Conservation (phyloP, 2,329 filamentous ascomycete genomes). For the Neocucurbitaria cava region DNA sequence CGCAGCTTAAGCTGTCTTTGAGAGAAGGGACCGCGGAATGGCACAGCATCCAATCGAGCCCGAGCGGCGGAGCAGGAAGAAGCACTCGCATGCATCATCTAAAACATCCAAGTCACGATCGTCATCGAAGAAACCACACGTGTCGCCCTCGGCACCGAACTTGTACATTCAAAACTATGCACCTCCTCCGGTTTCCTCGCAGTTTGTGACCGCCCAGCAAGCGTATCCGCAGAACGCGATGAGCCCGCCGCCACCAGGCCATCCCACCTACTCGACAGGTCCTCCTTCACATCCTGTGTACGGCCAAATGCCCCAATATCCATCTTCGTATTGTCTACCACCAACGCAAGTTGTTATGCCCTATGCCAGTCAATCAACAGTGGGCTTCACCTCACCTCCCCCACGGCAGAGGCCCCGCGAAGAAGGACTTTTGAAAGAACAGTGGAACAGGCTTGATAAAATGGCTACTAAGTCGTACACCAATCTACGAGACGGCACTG, state of each 20-base stretch:
- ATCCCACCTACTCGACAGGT: constrained; percentile 18
- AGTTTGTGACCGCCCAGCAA: constrained; percentile 14
- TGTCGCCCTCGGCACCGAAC: constrained; percentile 18
- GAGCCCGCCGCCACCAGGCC: constrained; percentile 12
- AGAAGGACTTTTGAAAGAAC: constrained; percentile 31
- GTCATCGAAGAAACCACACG: constrained; percentile 18
- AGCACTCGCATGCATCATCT: constrained; percentile 22
- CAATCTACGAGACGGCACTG: constrained; percentile 36
- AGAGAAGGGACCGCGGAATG: constrained; percentile 13
- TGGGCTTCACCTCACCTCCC: constrained; percentile 28
- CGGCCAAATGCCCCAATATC: constrained; percentile 24
- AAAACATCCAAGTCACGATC: constrained; percentile 22
- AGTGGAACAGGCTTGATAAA: constrained; percentile 39
- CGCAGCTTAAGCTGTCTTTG: not conserved
- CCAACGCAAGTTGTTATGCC: constrained; percentile 21
- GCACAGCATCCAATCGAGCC: constrained; percentile 16
- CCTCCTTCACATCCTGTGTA: constrained; percentile 29
- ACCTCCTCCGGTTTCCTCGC: constrained; percentile 18
- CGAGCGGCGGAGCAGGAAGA: constrained; percentile 29
- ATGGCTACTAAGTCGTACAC: constrained; percentile 39
- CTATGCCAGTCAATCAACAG: constrained; percentile 27
- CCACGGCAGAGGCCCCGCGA: constrained; percentile 25
- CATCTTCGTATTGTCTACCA: constrained; percentile 17
- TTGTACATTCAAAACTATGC: constrained; percentile 21
- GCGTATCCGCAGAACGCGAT: constrained; percentile 7